Base-by-base conservation (phyloP, 306 rosid species). In the Cajanus cajan region DNA sequence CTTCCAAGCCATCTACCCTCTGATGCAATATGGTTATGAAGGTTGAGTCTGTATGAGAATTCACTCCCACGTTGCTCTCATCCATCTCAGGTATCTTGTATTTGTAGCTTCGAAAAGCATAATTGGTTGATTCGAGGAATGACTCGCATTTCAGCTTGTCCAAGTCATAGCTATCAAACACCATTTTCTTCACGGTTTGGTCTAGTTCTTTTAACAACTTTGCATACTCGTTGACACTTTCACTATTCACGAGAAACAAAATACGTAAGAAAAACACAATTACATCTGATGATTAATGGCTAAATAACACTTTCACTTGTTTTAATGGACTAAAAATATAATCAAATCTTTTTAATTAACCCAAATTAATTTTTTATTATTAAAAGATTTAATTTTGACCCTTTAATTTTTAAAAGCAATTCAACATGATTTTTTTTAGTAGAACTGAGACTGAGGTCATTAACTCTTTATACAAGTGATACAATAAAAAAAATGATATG, bases 1-100 rank as follows among this genome's bases (percentile, higher is more conserved):
- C 28, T 69, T 76, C 85, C 57, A 81, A 47, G 6, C 85, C 85
- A 9, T 16, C 48, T 3, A 10, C 15, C 36, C 31, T 28, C 33
- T 82, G 82, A 61, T 76, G 82, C 78, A 82, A 21, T 47, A 82
- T 82, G 52, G 82, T 65, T 43, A 61, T 12, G 7, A 82, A 61
- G 59, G 85, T 76, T 64, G 85, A 37, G 37, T 82, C 85, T 4
- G 78, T 64, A n/a, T 82, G 85, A 76, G 82, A 0, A 16, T 16
- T n/a, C 52, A 76, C 68, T 6, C 85, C 85, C 4, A 61, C 6
- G 2, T 61, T 67, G 22, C 82, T 63, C 66, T 76, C 82, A 10
- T 50, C 51, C 36, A 0, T 62, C 39, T 6, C 37, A 9, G 85
- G 61, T 62, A 58, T 52, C 22, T 22, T 37, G n/a, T 82, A 82